These are phyloP conservation scores for Aristolochia fimbriata DNA, from an alignment of 164 flowering plant species.

Conservation along the genomic window DNA sequence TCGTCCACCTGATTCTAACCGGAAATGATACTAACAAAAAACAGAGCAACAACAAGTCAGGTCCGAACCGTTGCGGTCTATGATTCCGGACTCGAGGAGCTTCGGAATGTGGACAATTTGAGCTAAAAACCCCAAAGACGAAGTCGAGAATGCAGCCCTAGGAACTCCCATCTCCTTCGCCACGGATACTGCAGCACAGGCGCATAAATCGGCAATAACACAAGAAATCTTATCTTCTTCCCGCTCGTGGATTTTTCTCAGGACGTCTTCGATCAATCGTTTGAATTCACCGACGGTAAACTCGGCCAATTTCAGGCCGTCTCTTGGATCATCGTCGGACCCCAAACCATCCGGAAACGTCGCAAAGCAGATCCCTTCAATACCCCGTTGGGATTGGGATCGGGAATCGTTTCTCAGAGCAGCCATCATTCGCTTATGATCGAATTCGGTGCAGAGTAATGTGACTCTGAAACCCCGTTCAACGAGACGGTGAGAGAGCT, in stretches of 20 bases:
- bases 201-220: conserved; percentile 8
- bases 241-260: conserved; percentile 4
- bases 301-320: background rate
- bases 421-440: background rate
- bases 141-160: conserved; percentile 6
- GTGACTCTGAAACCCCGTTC: conserved; percentile 18
- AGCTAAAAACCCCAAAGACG: background rate
- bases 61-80: conserved; percentile 6
- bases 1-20: too few relatives aligned
- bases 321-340: conserved; percentile 7
- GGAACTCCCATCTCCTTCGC: conserved; percentile 12
- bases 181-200: conserved; percentile 6
- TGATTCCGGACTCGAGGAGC: conserved; percentile 6
- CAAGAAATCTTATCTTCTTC: conserved; percentile 4
- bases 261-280: conserved; percentile 5
- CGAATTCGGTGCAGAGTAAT: conserved; percentile 11
- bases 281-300: background rate
- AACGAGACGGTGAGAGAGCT: conserved; percentile 17
- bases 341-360: conserved; percentile 13
- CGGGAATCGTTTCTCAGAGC: background rate
- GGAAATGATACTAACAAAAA: too few relatives aligned
- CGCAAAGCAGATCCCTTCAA: conserved; percentile 1
- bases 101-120: conserved; percentile 1
- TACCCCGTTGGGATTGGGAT: background rate
- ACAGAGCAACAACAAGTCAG: too few relatives aligned